Evolutionary conservation across 352 stramenopile species (phyloP).

Genomic region (Saprolegnia diclina): DNA sequence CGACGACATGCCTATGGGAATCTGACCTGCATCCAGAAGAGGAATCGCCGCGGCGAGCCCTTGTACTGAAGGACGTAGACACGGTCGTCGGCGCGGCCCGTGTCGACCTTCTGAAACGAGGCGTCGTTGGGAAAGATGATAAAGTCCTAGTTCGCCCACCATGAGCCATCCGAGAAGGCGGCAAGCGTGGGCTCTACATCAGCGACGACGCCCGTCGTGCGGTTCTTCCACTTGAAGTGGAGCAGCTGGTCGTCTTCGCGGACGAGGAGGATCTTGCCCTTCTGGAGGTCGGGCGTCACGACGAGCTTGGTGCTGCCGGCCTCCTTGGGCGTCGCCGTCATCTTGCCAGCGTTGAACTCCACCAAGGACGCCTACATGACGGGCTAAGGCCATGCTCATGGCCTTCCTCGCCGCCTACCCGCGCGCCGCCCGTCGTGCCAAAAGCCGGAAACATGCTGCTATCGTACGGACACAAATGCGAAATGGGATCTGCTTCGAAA

Average conservation of each 20-base stretch:
- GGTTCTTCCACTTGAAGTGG: constrained; percentile 92
- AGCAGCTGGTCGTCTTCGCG: constrained; percentile 85
- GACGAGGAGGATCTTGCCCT: constrained; percentile 84
- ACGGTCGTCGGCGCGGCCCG: constrained; percentile 72
- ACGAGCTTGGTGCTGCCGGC: constrained; percentile 75
- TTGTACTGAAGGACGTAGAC: constrained; percentile 92
- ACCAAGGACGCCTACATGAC: constrained; percentile 40
- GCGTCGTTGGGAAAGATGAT: constrained; percentile 91
- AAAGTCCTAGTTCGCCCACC: constrained; percentile 51
- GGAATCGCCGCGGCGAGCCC: constrained; percentile 87
- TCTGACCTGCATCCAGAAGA: constrained; percentile 92
- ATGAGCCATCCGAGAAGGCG: background rate
- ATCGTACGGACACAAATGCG: constrained; percentile 11
- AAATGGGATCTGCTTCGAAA: background rate
- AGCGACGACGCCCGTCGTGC: constrained; percentile 66
- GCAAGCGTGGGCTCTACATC: constrained; percentile 36
- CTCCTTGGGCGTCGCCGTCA: constrained; percentile 62
- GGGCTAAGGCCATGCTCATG: background rate
- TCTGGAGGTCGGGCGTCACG: constrained; percentile 84
- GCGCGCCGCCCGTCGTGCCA: constrained; percentile 20
- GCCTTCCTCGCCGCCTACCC: constrained; percentile 4
- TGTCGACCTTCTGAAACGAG: constrained; percentile 84
- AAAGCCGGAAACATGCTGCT: constrained; percentile 24
- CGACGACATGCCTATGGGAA: background rate
- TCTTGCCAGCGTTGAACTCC: constrained; percentile 89